A percentile compares a stretch with the other conserved stretches of the same genome.
These are phyloP conservation scores for Artemisia annua DNA, from an alignment of 129 eudicot species.

Conservation along the genomic window DNA sequence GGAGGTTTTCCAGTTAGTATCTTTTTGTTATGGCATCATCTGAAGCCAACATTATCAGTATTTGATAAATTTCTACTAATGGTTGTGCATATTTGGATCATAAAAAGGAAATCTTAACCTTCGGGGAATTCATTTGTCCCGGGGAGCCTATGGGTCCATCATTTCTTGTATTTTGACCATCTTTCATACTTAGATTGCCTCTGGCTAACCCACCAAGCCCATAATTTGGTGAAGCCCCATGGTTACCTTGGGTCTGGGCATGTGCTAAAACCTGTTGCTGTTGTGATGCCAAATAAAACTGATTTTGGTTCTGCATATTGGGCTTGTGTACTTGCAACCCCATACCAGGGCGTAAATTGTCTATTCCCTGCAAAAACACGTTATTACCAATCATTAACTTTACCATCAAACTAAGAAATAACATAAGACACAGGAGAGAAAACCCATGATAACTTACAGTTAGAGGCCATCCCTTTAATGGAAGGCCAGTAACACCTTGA, in stretches of 20 bases:
- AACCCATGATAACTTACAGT: slow-evolving; percentile 55
- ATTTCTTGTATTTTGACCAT: slow-evolving; percentile 69
- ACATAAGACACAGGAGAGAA: slow-evolving; percentile 9
- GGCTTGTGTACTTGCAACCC: slow-evolving; percentile 74
- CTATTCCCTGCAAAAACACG: slow-evolving; percentile 54
- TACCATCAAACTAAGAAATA: background rate
- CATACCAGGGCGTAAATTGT: slow-evolving; percentile 55
- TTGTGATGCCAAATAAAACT: slow-evolving; percentile 71
- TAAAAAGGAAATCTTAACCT: slow-evolving; percentile 40
- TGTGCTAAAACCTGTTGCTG: slow-evolving; percentile 62
- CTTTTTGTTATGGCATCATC: no score
- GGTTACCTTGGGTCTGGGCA: slow-evolving; percentile 2
- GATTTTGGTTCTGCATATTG: slow-evolving; percentile 64
- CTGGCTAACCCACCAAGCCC: slow-evolving; percentile 78
- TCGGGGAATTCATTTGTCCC: slow-evolving; percentile 68
- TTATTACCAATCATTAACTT: slow-evolving; percentile 7
- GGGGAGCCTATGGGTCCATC: slow-evolving; percentile 81
- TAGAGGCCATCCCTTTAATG: slow-evolving; percentile 89
- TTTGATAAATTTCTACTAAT: no score
- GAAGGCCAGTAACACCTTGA: slow-evolving; percentile 70
- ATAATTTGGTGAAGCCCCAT: slow-evolving; percentile 53
- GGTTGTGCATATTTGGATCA: background rate
- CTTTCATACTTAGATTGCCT: slow-evolving; percentile 65
- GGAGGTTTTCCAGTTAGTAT: no score
- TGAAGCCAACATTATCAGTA: no score